Percentiles rank a stretch among this genome's conserved stretches.
Evolutionary conservation across 257 asterid genomes (phyloP).

Genomic region (Gardenia jasminoides): DNA sequence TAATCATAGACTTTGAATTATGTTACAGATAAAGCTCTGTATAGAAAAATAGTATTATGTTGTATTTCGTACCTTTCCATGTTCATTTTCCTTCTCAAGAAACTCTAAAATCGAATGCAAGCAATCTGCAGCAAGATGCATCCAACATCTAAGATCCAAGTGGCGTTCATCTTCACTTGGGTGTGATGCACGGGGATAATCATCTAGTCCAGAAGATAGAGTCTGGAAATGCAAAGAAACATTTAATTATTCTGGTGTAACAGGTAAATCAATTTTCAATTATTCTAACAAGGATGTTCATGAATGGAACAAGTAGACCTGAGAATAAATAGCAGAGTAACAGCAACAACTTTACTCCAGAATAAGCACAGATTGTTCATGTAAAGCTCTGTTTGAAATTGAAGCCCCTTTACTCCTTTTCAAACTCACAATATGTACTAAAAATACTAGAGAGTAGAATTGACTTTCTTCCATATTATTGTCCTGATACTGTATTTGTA

Average conservation of each 20-base stretch:
- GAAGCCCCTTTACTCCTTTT: neutral
- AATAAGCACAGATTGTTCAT: neutral
- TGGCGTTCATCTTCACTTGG: constrained; percentile 94
- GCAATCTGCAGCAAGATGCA: constrained; percentile 95
- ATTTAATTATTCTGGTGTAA: neutral
- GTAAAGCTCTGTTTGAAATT: neutral
- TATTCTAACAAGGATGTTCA: neutral
- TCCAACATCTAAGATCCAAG: constrained; percentile 99
- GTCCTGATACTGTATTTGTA: neutral
- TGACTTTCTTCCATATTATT: neutral
- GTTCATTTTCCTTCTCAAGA: constrained; percentile 54
- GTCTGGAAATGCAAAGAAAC: constrained; percentile 48
- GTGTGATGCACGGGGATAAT: constrained; percentile 99
- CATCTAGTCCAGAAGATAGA: constrained; percentile 94
- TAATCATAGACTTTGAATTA: constrained; percentile 25
- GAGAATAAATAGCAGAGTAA: too few relatives aligned
- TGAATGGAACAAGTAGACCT: neutral
- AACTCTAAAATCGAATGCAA: constrained; percentile 81
- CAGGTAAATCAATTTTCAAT: neutral
- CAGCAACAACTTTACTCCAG: neutral
- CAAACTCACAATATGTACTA: neutral
- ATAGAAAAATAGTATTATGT: neutral
- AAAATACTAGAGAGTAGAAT: neutral
- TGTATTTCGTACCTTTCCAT: constrained; percentile 51
- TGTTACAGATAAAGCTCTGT: neutral